phyloP scores from a whole-genome alignment of 2,329 filamentous ascomycete species.

The Botrytis hyacinthi region DNA sequence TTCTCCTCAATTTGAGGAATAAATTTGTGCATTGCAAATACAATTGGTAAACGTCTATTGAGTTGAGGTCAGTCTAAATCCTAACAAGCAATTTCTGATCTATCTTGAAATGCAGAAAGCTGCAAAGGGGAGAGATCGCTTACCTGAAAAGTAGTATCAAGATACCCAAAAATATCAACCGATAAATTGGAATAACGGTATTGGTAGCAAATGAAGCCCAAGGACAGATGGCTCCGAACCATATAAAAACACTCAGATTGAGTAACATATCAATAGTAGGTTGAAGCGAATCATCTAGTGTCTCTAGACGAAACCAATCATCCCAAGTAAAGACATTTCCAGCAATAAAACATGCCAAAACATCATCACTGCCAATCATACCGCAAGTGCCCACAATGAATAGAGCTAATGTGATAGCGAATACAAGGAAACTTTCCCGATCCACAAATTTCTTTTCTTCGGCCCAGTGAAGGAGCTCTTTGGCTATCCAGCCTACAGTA shows the following conservation, averaged over 20 bases:
- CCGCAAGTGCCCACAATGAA: constrained; percentile 87
- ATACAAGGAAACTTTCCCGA: constrained; percentile 40
- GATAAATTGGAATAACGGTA: constrained; percentile 67
- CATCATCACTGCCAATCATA: constrained; percentile 88
- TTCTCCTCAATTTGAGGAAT: constrained; percentile 77
- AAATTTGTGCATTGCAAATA: constrained; percentile 69
- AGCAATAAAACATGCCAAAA: constrained; percentile 88
- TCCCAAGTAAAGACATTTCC: constrained; percentile 91
- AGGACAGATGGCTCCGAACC: constrained; percentile 83
- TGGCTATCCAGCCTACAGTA: constrained; percentile 75
- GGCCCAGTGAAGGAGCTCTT: constrained; percentile 79
- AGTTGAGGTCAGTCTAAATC: not conserved
- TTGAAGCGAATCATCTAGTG: constrained; percentile 86
- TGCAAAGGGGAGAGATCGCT: not conserved
- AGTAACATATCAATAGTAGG: constrained; percentile 93
- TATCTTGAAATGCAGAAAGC: not conserved
- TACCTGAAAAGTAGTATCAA: constrained; percentile 70
- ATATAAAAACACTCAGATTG: constrained; percentile 79
- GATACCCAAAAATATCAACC: constrained; percentile 70
- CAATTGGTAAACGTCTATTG: constrained; percentile 63
- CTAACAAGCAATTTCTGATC: constrained; percentile 12
- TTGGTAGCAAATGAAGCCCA: constrained; percentile 71
- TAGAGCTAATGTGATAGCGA: constrained; percentile 79
- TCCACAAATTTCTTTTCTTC: constrained; percentile 69
- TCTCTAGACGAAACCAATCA: constrained; percentile 90